Evolutionary conservation across 108 stramenopile genomes (phyloP).

Genomic region (Discostella pseudostelligera): DNA sequence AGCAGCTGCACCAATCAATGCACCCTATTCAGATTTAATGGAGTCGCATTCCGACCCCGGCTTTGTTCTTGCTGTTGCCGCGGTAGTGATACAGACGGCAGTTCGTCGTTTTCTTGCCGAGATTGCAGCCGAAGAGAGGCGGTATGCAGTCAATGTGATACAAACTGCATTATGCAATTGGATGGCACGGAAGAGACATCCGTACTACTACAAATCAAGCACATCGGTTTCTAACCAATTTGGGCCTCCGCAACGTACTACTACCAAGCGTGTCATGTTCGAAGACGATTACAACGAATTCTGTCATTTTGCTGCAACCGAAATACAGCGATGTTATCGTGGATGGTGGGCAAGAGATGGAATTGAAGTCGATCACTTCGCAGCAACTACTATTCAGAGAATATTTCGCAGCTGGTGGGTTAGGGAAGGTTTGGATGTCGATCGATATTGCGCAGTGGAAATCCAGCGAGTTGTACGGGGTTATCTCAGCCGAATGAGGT

Average conservation of each 20-base stretch:
- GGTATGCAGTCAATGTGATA: constrained; percentile 40
- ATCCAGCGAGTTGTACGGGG: constrained; percentile 79
- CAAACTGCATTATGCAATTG: constrained; percentile 31
- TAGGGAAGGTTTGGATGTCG: constrained; percentile 69
- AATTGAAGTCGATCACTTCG: constrained; percentile 48
- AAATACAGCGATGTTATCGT: constrained; percentile 49
- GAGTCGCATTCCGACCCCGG: constrained; percentile 36
- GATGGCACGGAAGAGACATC: constrained; percentile 23
- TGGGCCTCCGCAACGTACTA: neutral
- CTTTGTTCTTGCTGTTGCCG: constrained; percentile 75
- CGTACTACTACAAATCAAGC: constrained; percentile 1
- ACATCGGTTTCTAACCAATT: neutral
- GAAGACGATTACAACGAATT: constrained; percentile 26
- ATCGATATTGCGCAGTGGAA: constrained; percentile 60
- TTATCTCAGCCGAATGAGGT: constrained; percentile 65
- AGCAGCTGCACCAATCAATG: constrained; percentile 1
- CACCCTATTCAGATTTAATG: constrained; percentile 25
- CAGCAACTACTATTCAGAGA: constrained; percentile 72
- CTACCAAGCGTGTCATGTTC: constrained; percentile 37
- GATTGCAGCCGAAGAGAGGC: constrained; percentile 37
- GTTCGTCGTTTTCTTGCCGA: constrained; percentile 68
- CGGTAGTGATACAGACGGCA: constrained; percentile 78
- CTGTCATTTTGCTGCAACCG: constrained; percentile 26
- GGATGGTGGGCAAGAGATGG: constrained; percentile 42
- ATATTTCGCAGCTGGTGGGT: constrained; percentile 83